Conservation (phyloP, 2,329 filamentous ascomycete species). For the Fusarium nodosum region DNA sequence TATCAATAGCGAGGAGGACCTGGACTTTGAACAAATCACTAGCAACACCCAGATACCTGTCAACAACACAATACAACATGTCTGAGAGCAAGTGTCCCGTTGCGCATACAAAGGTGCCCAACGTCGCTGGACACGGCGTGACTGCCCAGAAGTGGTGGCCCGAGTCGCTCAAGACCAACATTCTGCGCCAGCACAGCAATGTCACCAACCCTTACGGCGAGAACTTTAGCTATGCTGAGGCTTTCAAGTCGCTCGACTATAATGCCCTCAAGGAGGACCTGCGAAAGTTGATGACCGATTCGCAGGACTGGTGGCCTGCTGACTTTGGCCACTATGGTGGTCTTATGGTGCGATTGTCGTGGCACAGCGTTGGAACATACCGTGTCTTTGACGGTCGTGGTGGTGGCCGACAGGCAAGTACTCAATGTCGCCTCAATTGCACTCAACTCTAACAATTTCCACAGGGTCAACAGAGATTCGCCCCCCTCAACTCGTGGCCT, state of each 20-base stretch:
- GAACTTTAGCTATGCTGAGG: constrained; percentile 34
- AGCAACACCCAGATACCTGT: constrained; percentile 2
- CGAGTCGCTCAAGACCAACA: constrained; percentile 41
- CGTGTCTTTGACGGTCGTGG: constrained; percentile 81
- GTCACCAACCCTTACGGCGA: constrained; percentile 39
- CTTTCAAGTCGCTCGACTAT: constrained; percentile 37
- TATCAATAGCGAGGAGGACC: constrained; percentile 33
- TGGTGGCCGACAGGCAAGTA: constrained; percentile 71
- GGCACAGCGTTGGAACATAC: constrained; percentile 85
- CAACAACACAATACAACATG: constrained; percentile 29
- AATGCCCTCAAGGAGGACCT: constrained; percentile 81
- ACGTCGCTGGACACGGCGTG: constrained; percentile 36
- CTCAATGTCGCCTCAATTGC: neutral
- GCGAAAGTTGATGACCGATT: constrained; percentile 78
- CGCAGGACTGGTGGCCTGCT: constrained; percentile 85
- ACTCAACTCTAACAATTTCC: neutral
- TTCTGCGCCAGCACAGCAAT: constrained; percentile 32
- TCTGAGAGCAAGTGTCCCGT: constrained; percentile 38
- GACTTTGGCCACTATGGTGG: constrained; percentile 87
- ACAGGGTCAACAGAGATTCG: constrained; percentile 80
- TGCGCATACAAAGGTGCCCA: constrained; percentile 29
- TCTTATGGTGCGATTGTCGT: constrained; percentile 84
- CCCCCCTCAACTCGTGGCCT: constrained; percentile 85
- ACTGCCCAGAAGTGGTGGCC: constrained; percentile 38
- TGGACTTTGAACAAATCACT: constrained; percentile 7